These are phyloP conservation scores for Fusarium sp. DNA, from an alignment of 2,329 filamentous ascomycete genomes.

Conservation along the genomic window DNA sequence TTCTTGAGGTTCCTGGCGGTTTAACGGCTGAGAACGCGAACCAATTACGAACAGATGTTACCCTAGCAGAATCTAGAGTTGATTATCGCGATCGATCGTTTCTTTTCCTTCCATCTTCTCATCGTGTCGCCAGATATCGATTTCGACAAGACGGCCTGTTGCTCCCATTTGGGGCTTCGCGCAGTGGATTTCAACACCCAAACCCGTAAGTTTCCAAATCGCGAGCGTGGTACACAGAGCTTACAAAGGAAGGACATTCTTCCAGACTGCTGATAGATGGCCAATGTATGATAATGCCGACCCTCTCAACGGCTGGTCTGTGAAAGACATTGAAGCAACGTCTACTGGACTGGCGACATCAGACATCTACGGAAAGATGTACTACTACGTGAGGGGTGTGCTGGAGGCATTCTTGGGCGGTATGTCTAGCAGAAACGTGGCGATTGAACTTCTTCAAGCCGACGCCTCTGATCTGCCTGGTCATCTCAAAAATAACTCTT, in stretches of 20 bases:
- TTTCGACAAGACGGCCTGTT: constrained; percentile 20
- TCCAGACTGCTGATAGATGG: background rate
- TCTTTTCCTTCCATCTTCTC: background rate
- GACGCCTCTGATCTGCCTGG: background rate
- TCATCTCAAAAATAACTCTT: background rate
- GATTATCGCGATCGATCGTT: background rate
- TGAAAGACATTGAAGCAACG: background rate
- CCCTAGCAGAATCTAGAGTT: background rate
- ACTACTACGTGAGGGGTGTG: background rate
- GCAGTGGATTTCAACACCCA: background rate
- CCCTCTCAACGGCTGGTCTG: constrained; percentile 12
- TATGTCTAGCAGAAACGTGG: background rate
- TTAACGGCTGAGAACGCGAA: background rate
- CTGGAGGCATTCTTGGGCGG: background rate
- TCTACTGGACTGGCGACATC: background rate
- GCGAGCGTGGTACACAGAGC: fast-evolving
- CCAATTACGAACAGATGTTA: background rate
- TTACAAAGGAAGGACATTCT: background rate
- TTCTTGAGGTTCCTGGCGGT: background rate
- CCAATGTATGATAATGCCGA: background rate
- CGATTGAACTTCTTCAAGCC: background rate
- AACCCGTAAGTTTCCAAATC: constrained; percentile 7
- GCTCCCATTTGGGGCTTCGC: constrained; percentile 5
- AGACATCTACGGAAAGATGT: constrained; percentile 28
- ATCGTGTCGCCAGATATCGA: background rate